Evolutionary conservation across 306 rosid species (phyloP).

Genomic region (Acmispon strigosus): DNA sequence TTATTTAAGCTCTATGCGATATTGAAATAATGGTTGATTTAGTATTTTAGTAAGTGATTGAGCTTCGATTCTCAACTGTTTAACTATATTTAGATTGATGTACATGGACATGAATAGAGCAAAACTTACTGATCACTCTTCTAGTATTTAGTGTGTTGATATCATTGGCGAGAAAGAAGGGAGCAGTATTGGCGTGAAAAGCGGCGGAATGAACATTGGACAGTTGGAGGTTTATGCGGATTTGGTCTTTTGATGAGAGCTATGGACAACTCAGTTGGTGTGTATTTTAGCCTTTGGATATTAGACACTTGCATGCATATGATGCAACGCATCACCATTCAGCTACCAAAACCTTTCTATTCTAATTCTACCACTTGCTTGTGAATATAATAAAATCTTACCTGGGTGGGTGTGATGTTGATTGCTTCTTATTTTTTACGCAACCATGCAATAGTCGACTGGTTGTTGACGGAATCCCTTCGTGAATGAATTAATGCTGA

Average conservation of each 20-base stretch:
- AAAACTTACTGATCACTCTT: no score
- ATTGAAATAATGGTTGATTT: no score
- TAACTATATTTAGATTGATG: no score
- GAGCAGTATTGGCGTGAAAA: not conserved
- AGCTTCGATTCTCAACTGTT: no score
- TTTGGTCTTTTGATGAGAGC: not conserved
- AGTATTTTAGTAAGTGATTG: no score
- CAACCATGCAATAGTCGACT: not conserved
- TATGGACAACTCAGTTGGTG: not conserved
- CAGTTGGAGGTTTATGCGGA: not conserved
- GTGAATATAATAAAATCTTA: not conserved
- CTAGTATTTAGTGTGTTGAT: no score
- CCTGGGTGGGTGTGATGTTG: not conserved
- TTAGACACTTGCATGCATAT: no score
- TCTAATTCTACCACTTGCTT: not conserved
- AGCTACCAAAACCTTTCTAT: no score
- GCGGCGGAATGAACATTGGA: not conserved
- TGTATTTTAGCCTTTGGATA: not conserved
- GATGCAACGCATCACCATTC: no score
- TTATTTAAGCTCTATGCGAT: no score
- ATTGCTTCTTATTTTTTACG: not conserved
- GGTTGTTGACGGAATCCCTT: not conserved
- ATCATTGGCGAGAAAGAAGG: not conserved
- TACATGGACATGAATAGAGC: no score
- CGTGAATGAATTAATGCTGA: not conserved